Percentiles rank a stretch among this genome's conserved stretches.
These are phyloP conservation scores for Rhytidhysteron rufulum DNA, from an alignment of 2,329 filamentous ascomycete species.

Conservation along the genomic window DNA sequence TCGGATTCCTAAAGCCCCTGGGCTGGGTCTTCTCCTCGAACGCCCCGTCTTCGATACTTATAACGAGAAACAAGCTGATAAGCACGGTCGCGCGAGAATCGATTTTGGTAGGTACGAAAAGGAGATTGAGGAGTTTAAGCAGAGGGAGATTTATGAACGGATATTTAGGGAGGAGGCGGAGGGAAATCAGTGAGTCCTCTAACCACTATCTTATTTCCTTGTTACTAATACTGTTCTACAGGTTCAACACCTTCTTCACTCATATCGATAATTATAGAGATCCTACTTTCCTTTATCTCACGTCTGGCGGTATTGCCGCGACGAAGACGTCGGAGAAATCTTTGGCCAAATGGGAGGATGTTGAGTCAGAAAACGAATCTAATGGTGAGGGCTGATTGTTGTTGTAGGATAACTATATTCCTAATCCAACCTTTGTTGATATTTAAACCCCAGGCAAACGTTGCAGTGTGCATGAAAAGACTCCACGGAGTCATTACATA, in stretches of 20 bases:
- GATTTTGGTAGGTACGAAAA: constrained; percentile 75
- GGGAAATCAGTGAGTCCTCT: constrained; percentile 70
- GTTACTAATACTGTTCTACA: constrained; percentile 17
- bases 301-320: constrained; percentile 45
- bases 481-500: too few relatives aligned
- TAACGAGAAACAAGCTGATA: constrained; percentile 66
- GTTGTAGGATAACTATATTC: too few relatives aligned
- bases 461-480: too few relatives aligned
- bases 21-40: constrained; percentile 82
- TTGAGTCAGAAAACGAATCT: constrained; percentile 33
- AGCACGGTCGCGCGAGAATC: constrained; percentile 64
- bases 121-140: constrained; percentile 84
- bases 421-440: too few relatives aligned
- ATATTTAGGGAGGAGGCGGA: constrained; percentile 89
- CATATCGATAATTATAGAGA: constrained; percentile 50
- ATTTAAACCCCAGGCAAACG: too few relatives aligned
- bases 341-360: constrained; percentile 22
- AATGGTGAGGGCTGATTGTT: constrained; percentile 31
- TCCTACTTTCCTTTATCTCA: constrained; percentile 47
- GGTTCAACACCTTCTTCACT: constrained; percentile 48
- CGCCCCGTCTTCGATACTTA: constrained; percentile 88
- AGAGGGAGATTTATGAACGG: constrained; percentile 83
- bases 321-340: constrained; percentile 26
- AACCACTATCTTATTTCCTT: not conserved
- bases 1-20: constrained; percentile 90